Evolutionary conservation across 129 eudicot species (phyloP).

Genomic region (Pulicaria dysenterica): DNA sequence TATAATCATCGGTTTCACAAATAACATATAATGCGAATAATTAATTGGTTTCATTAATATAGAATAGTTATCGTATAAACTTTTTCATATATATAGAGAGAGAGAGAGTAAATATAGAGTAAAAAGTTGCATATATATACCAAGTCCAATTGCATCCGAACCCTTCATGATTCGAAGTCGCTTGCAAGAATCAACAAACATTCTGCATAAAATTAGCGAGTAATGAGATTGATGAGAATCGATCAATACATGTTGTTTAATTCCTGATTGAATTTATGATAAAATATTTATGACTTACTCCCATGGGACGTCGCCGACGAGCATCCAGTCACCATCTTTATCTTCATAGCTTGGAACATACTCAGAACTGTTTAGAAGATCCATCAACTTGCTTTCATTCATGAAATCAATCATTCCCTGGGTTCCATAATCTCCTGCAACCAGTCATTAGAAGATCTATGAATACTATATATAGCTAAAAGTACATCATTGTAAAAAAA

Average conservation of each 20-base stretch:
- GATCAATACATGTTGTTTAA: background rate
- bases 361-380: conserved; percentile 84
- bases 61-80: too few species aligned
- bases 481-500: too few species aligned
- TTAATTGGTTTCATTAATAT: too few species aligned
- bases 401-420: conserved; percentile 96
- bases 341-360: conserved; percentile 96
- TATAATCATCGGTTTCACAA: too few species aligned
- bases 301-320: conserved; percentile 97
- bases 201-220: conserved; percentile 43
- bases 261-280: background rate
- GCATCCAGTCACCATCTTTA: conserved; percentile 99
- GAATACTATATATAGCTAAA: too few species aligned
- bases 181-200: conserved; percentile 95
- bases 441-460: too few species aligned
- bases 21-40: too few species aligned
- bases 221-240: background rate
- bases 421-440: conserved; percentile 73
- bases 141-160: conserved; percentile 95
- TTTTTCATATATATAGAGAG: too few species aligned
- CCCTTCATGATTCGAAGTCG: conserved; percentile 98
- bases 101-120: too few species aligned
- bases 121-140: conserved; percentile 35
- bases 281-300: conserved; percentile 52
- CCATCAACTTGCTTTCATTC: conserved; percentile 90